phyloP scores from a whole-genome alignment of 1,139 yeast genomes.

The Yamadazyma dendronema region DNA sequence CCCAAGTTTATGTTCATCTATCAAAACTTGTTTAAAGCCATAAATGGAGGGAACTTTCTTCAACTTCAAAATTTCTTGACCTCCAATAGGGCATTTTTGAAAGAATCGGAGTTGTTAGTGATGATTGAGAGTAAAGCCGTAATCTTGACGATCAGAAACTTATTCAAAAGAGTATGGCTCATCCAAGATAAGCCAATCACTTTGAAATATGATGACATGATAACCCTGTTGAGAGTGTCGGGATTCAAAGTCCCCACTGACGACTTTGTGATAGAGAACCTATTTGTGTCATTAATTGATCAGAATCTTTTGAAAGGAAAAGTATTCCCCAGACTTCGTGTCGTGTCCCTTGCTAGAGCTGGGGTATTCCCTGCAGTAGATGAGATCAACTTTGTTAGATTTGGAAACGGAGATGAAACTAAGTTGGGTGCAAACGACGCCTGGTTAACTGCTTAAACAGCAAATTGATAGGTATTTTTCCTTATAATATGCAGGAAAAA shows the following conservation, averaged over 20 bases:
- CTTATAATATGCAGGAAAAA: too few relatives aligned
- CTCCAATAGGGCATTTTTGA: conserved; percentile 34
- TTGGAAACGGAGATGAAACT: conserved; percentile 20
- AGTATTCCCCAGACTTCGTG: conserved; percentile 41
- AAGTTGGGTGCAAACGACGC: conserved; percentile 11
- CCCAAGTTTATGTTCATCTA: conserved; percentile 38
- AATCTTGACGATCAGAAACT: conserved; percentile 46
- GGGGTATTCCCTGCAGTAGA: conserved; percentile 50
- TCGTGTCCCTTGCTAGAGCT: conserved; percentile 48
- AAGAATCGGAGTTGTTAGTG: conserved; percentile 32
- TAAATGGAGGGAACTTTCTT: conserved; percentile 41
- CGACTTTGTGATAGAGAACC: conserved; percentile 43
- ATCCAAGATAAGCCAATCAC: conserved; percentile 25
- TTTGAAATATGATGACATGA: conserved; percentile 29
- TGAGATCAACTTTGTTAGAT: conserved; percentile 29
- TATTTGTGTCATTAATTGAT: conserved; percentile 50
- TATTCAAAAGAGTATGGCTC: conserved; percentile 37
- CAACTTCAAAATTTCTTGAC: conserved; percentile 30
- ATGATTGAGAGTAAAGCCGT: conserved; percentile 29
- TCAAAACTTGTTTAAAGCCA: conserved; percentile 29
- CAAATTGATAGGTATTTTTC: too few relatives aligned
- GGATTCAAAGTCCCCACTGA: conserved; percentile 20
- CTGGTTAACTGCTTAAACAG: conserved; percentile 11
- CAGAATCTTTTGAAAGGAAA: conserved; percentile 55
- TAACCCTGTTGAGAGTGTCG: conserved; percentile 19